Evolutionary conservation across 768 basidiomycete genomes (phyloP).

Genomic region (Boletus coccyginus): DNA sequence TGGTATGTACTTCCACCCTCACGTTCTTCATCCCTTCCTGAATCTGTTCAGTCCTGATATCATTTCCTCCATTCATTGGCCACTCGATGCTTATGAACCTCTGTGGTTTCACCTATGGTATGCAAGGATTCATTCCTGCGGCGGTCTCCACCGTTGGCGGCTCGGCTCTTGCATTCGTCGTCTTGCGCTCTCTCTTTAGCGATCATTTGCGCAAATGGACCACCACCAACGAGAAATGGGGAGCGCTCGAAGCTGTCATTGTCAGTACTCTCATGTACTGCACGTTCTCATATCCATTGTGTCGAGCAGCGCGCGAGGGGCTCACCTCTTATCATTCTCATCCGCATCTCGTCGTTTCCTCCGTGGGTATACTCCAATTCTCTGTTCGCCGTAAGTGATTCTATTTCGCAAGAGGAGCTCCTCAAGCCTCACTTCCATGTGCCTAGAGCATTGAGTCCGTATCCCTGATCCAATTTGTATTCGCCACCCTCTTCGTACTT

Average conservation of each 20-base stretch:
- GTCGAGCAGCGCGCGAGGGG: slow-evolving; percentile 62
- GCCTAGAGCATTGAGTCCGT: slow-evolving; percentile 70
- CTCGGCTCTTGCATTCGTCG: slow-evolving; percentile 57
- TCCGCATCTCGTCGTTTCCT: slow-evolving; percentile 79
- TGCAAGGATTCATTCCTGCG: slow-evolving; percentile 70
- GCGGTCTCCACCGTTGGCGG: slow-evolving; percentile 61
- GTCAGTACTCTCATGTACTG: slow-evolving; percentile 38
- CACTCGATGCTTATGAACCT: slow-evolving; percentile 45
- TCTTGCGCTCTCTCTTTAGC: slow-evolving; percentile 58
- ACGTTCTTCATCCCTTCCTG: slow-evolving; percentile 46
- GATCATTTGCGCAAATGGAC: slow-evolving; percentile 58
- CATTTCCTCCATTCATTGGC: slow-evolving; percentile 34
- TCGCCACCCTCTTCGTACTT: slow-evolving; percentile 67
- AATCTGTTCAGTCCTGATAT: slow-evolving; percentile 23
- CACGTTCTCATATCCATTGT: background rate
- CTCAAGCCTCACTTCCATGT: slow-evolving; percentile 1
- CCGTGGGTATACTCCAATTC: slow-evolving; percentile 88
- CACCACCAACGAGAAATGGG: slow-evolving; percentile 66
- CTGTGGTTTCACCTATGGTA: slow-evolving; percentile 82
- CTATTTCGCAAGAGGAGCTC: background rate
- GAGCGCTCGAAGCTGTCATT: slow-evolving; percentile 71
- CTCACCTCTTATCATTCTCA: slow-evolving; percentile 75
- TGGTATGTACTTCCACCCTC: slow-evolving; percentile 52
- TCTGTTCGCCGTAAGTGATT: slow-evolving; percentile 63
- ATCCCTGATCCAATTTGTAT: slow-evolving; percentile 67